Base-by-base conservation (phyloP, 2,329 filamentous ascomycete species). In the Aspergillus melleus region DNA sequence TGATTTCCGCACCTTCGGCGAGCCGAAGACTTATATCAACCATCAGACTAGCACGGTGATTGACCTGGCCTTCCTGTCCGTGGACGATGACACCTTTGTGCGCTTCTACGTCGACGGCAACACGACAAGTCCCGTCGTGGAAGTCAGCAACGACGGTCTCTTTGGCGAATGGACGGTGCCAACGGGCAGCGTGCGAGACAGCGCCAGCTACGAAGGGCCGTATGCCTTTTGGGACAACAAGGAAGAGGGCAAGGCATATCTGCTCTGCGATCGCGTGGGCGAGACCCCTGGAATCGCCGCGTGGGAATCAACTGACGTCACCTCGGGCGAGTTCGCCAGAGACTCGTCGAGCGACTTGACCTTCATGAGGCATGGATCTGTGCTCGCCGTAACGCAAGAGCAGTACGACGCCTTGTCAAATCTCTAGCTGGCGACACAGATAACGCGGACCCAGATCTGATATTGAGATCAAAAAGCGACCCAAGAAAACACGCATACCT, bases 381-480 rank as follows among this genome's bases (percentile, higher is more conserved):
- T 64, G 6, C 30, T 63, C 6, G 5, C 58, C 0, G 58, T 64
- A 4, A 62, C 58, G 1, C 55, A 61, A 46, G 47, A 58, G 29
- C 62, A 64, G 55, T 64, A 62, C 44, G 55, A 62, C 49, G 58
- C 62, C 9, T 30, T 64, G 63, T 63, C 47, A 30, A 51, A 58
- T 71, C 69, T 70, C 79, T 70, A 76, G 82, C 16, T 42, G 16
- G 14, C 16, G 14, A 14, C 6, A 42, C 36, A 42, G 16, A 19
- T 42, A 16, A 36, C 11, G 11, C 32, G 12, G 32, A 14, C 32
- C 32, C 32, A 16, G 10, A 12, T 1, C 5, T 36, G 32, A 42
- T 42, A n/a, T 42, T n/a, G 11, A 24, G 24, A 24, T 24, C 24
- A 24, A 24, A 24, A 24, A 24, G 24, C 4, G 24, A 24, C 6